Conservation (phyloP, 2,329 filamentous ascomycete genomes). For the Cordyceps militaris region DNA sequence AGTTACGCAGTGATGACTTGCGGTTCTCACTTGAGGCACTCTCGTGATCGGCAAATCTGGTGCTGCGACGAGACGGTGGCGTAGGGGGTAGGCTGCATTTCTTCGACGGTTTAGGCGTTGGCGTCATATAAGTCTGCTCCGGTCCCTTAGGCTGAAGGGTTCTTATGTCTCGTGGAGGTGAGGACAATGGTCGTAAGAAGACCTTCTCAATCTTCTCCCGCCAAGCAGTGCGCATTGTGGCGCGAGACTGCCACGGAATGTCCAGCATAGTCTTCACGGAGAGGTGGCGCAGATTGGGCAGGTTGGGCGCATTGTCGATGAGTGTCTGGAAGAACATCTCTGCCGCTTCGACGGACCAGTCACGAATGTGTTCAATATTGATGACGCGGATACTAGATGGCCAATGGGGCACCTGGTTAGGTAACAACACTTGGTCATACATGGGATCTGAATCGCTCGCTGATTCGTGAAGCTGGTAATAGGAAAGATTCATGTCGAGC, state of each 20-base stretch:
- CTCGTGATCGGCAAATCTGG: constrained; percentile 27
- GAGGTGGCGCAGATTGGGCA: constrained; percentile 63
- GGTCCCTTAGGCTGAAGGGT: constrained; percentile 19
- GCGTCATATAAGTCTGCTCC: constrained; percentile 8
- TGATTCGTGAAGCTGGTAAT: constrained; percentile 62
- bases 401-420: constrained; percentile 68
- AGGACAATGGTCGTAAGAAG: constrained; percentile 46
- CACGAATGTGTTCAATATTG: constrained; percentile 69
- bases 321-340: constrained; percentile 75
- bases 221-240: constrained; percentile 73
- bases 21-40: constrained; percentile 15
- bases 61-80: constrained; percentile 30
- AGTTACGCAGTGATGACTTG: constrained; percentile 3
- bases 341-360: constrained; percentile 63
- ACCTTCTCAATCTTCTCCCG: constrained; percentile 60
- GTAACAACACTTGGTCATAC: constrained; percentile 61
- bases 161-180: constrained; percentile 30
- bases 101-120: neutral
- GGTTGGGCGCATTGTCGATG: constrained; percentile 57
- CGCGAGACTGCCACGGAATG: constrained; percentile 73
- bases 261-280: constrained; percentile 72
- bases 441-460: constrained; percentile 67
- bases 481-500: constrained; percentile 71
- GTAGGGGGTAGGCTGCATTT: constrained; percentile 16
- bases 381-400: constrained; percentile 63